Evolutionary conservation across 129 eudicot genomes (phyloP).

Genomic region (Sambucus nigra): DNA sequence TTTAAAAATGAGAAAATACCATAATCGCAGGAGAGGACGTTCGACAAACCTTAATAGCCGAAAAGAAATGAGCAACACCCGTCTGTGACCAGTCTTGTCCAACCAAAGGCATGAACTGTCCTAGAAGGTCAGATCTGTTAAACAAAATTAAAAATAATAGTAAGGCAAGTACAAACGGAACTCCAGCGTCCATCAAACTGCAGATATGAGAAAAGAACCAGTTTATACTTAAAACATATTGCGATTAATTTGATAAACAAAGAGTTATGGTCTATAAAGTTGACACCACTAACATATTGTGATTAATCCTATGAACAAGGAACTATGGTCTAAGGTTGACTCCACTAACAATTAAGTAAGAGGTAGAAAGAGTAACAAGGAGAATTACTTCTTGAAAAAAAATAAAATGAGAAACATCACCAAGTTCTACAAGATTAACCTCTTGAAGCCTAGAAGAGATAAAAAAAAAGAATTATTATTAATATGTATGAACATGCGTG

Average conservation of each 20-base stretch:
- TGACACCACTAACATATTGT: neutral
- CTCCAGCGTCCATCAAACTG: neutral
- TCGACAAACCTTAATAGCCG: conserved; percentile 78
- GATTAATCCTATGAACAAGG: neutral
- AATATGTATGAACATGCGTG: no score
- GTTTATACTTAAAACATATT: neutral
- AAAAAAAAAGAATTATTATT: no score
- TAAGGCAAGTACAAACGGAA: no score
- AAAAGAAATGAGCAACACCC: conserved; percentile 91
- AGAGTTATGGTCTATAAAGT: neutral
- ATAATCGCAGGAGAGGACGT: neutral
- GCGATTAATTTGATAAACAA: neutral
- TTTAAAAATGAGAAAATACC: neutral
- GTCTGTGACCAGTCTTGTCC: conserved; percentile 99
- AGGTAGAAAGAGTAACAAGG: no score
- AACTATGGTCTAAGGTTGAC: neutral
- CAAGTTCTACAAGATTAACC: no score
- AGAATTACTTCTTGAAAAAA: no score
- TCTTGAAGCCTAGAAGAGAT: neutral
- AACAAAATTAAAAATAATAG: conserved; percentile 8
- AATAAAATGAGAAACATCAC: neutral
- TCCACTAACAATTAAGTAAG: neutral
- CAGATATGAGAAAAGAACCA: neutral
- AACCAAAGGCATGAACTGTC: conserved; percentile 98
- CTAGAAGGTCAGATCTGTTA: conserved; percentile 95